These are phyloP conservation scores for Phytopythium ostracodes DNA, from an alignment of 352 stramenopile species.

Conservation along the genomic window DNA sequence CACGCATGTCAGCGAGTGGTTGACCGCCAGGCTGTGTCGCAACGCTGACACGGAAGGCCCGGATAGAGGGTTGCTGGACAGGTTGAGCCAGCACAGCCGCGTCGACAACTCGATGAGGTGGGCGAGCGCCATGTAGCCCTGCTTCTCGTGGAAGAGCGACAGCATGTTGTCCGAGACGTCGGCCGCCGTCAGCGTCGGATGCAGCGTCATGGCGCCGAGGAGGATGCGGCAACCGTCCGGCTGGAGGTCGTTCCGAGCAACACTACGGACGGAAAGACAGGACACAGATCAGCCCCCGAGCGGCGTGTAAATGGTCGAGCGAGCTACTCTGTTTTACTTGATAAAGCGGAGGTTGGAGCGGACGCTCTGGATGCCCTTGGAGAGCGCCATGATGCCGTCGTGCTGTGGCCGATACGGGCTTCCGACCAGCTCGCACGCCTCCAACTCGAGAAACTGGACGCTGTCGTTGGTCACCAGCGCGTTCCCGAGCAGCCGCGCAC, in stretches of 20 bases:
- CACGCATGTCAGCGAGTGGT: conserved; percentile 38
- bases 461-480: conserved; percentile 64
- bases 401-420: conserved; percentile 48
- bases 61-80: conserved; percentile 35
- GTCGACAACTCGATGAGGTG: conserved; percentile 48
- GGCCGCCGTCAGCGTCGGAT: conserved; percentile 47
- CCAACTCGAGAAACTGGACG: conserved; percentile 53
- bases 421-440: conserved; percentile 43
- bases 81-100: conserved; percentile 41
- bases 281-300: background rate
- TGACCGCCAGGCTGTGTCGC: conserved; percentile 21
- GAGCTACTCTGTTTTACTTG: conserved; percentile 33
- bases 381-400: conserved; percentile 41
- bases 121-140: conserved; percentile 45
- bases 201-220: conserved; percentile 39
- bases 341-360: conserved; percentile 46
- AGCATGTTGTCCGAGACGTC: conserved; percentile 58
- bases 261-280: conserved; percentile 13
- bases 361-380: conserved; percentile 53
- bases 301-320: too few relatives aligned
- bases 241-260: conserved; percentile 47
- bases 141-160: conserved; percentile 46
- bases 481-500: conserved; percentile 33
- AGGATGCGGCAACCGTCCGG: conserved; percentile 56
- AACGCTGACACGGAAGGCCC: conserved; percentile 10